Base-by-base conservation (phyloP, 2,329 filamentous ascomycete genomes). In the Colletotrichum filicis region DNA sequence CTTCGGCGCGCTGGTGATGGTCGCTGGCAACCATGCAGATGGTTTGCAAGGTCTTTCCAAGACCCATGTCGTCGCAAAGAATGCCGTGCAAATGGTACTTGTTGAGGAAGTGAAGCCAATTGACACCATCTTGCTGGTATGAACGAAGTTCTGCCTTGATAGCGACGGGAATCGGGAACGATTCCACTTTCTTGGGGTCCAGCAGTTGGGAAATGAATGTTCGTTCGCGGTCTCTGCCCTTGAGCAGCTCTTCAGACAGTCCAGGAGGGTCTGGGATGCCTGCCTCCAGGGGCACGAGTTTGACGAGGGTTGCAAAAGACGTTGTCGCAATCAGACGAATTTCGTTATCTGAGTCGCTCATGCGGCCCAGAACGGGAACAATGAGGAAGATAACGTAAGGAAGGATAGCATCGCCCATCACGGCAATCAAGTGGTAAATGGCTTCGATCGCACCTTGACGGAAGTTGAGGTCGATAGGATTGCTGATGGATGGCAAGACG, bases 341-440 rank as follows among this genome's bases (percentile, higher is more conserved):
- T 80, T 98, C 97, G 75, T 97, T 96, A 80, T 99, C 96, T 0
- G 96, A 97, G 81, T 99, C 97, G 80, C 97, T 98, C 97, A 99
- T 99, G 57, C 97, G 92, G 66, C 97, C 97, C 63, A 99, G 89
- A 4, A 99, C 97, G 16, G 97, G 97, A 14, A 98, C 97, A 72
- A 99, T 97, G 76, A 99, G 90, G 90, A 99, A 99, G 78, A 99
- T 98, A 75, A 99, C 97, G 79, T 99, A 99, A 3, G 97, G 97
- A 35, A 99, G 85, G 70, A 99, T 99, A 49, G 91, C 90, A 80
- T 98, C 97, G 74, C 97, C 97, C 97, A 99, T 99, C 64, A 98
- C 95, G 73, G 97, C 94, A 75, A 99, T 99, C 72, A 99, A 87
- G 82, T 99, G 97, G 80, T 99, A 99, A 73, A 99, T 94, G 77